phyloP scores from a whole-genome alignment of 1,284 basidiomycete species.

The Mycosarcoma maydis region DNA sequence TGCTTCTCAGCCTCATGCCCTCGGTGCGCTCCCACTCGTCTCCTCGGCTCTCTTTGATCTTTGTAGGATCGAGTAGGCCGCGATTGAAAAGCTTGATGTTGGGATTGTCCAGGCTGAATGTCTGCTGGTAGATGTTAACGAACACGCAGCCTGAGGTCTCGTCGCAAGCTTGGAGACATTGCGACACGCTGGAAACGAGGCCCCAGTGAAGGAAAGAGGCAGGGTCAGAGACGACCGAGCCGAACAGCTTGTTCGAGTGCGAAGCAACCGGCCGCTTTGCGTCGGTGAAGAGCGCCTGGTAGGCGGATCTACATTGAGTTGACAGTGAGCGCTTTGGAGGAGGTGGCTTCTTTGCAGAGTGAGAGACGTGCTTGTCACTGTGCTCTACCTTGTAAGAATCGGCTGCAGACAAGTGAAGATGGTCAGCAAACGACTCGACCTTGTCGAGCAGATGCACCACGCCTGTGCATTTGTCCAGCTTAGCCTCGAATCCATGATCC shows the following conservation, averaged over 20 bases:
- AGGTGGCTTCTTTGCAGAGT: too few relatives aligned
- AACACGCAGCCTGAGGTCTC: slow-evolving; percentile 25
- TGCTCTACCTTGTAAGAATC: too few relatives aligned
- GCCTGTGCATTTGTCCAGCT: slow-evolving; percentile 4
- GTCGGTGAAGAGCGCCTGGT: slow-evolving; percentile 7
- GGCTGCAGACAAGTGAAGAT: too few relatives aligned
- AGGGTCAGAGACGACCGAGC: slow-evolving; percentile 29
- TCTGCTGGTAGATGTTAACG: slow-evolving; percentile 30
- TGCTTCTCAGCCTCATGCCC: background rate
- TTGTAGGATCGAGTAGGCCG: background rate
- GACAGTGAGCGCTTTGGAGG: background rate
- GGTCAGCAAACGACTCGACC: slow-evolving; percentile 2
- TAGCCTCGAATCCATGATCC: slow-evolving; percentile 1
- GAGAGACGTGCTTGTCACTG: too few relatives aligned
- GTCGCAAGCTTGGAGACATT: slow-evolving; percentile 28
- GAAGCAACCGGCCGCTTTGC: slow-evolving; percentile 12
- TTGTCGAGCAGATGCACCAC: slow-evolving; percentile 5
- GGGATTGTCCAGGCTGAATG: slow-evolving; percentile 16
- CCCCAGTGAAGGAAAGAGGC: slow-evolving; percentile 31
- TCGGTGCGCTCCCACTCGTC: background rate
- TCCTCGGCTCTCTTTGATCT: background rate
- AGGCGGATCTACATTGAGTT: slow-evolving; percentile 4
- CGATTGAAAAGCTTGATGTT: slow-evolving; percentile 8
- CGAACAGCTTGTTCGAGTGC: slow-evolving; percentile 9
- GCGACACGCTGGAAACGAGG: background rate